Evolutionary conservation across 108 stramenopile species (phyloP), one percentile per base, ranked within the genome.

Genomic region (Chaetoceros tenuissimus): DNA sequence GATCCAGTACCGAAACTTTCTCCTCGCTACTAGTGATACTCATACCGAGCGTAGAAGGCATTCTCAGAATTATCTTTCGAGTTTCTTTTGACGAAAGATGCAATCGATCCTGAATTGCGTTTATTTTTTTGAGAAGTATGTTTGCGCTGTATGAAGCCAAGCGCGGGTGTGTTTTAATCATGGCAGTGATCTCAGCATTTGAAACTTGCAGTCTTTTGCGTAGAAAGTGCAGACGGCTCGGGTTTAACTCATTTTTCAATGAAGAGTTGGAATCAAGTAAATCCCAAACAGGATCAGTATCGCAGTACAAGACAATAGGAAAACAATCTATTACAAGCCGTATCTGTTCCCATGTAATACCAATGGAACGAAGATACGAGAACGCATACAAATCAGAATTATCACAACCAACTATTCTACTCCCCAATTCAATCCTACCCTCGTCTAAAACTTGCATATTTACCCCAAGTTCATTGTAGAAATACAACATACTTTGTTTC

Each of bases 41-140:
- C 58, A 77, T 63, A 19, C 80, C 80, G 10, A 77, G 46, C 10
- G 77, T 25, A 5, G 80, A 75, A 7, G 80, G 80, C 76, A 63
- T 64, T 19, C 73, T 46, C 30, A 72, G 17, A 24, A 74, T 25
- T 22, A 81, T 40, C 22, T 63, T 45, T 28, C 48, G 63, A 22
- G 75, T 28, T 26, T 74, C 70, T 19, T 34, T 10, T 26, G 69
- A 67, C 1, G 73, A 61, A 13, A 81, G 48, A 22, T 28, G 27
- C 28, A 81, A 44, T n/a, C 22, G 44, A 2, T 56, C 51, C 40
- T 81, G 80, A 17, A 81, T 46, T 20, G 34, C 58, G 45, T 77
- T 50, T 54, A 77, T 51, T 17, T 56, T 67, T 28, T 66, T 62
- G 28, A 57, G 31, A 3, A 81, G 58, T 3, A 62, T 71, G 1